Conservation (phyloP, 306 rosid genomes). For the Crataegus laevigata region DNA sequence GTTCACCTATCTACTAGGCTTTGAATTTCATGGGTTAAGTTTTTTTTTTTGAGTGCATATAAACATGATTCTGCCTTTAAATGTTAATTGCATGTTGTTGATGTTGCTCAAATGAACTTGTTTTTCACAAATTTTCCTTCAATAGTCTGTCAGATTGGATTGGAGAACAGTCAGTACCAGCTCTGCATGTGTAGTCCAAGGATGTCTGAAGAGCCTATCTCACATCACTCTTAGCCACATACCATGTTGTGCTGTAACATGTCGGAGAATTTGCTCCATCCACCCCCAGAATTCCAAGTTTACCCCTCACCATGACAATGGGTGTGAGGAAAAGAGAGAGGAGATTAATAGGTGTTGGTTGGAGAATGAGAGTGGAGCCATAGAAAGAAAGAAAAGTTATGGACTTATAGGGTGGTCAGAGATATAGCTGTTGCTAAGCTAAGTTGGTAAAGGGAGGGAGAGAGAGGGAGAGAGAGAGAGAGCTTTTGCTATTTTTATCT, state of each 20-base stretch:
- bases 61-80: too few relatives aligned
- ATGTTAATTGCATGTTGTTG: too few relatives aligned
- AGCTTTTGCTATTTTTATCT: conserved; percentile 17
- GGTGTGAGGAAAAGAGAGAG: not conserved
- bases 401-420: conserved; percentile 24
- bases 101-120: too few relatives aligned
- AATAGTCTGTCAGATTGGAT: conserved; percentile 49
- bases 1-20: too few relatives aligned
- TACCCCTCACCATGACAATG: not conserved
- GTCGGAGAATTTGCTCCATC: conserved; percentile 11
- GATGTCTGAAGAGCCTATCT: conserved; percentile 54
- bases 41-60: too few relatives aligned
- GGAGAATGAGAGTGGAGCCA: conserved; percentile 30
- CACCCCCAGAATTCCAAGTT: not conserved
- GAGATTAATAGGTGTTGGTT: not conserved
- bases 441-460: conserved; percentile 50
- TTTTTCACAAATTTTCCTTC: too few relatives aligned
- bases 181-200: conserved; percentile 68
- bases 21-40: too few relatives aligned
- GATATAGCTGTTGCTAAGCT: conserved; percentile 14
- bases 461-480: conserved; percentile 18
- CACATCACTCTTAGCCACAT: conserved; percentile 76
- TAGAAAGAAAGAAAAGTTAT: conserved; percentile 11
- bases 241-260: conserved; percentile 34
- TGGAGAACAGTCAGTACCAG: conserved; percentile 71